Base-by-base conservation (phyloP, 306 rosid genomes). In the Betula pendula region DNA sequence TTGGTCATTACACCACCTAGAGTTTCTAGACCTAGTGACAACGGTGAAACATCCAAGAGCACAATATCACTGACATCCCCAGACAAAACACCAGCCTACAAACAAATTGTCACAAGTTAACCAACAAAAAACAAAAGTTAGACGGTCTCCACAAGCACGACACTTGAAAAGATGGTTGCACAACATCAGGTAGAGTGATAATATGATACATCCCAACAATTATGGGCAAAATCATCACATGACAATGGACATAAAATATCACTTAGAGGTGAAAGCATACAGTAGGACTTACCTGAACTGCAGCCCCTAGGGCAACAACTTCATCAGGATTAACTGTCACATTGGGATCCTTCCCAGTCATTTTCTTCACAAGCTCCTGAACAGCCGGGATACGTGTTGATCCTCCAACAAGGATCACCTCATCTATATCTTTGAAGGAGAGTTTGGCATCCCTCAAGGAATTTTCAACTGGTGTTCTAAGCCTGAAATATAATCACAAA, bases 361-460 rank as follows among this genome's bases (percentile, higher is more conserved):
- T 1, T 87, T 93, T 93, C 89, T 87, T 91, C 6, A 93, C 97
- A 53, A 93, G 93, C 83, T 89, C 96, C 79, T 93, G 98, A 72
- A 91, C 97, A 59, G 97, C 96, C 29, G 98, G 98, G 13, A 91
- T 93, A 70, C 98, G 95, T 52, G 98, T 93, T 42, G 98, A 93
- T 29, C 98, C 98, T 58, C 98, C 98, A 73, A 93, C 98, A 77
- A 93, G 96, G 76, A 93, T 91, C 24, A 93, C 96, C 85, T 94
- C 98, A 24, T 94, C 98, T 50, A 94, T 5, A 84, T 94, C 97
- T 62, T 88, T 94, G 38, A 88, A 75, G 8, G 96, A 82, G 70
- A 94, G 97, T 60, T 94, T 94, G 50, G 98, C 98, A 85, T 94
- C 98, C 90, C 98, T 92, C 88, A 94, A 87, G 25, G 98, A 78